Base-by-base conservation (phyloP, 2,329 filamentous ascomycete genomes). In the Onygenales sp. region DNA sequence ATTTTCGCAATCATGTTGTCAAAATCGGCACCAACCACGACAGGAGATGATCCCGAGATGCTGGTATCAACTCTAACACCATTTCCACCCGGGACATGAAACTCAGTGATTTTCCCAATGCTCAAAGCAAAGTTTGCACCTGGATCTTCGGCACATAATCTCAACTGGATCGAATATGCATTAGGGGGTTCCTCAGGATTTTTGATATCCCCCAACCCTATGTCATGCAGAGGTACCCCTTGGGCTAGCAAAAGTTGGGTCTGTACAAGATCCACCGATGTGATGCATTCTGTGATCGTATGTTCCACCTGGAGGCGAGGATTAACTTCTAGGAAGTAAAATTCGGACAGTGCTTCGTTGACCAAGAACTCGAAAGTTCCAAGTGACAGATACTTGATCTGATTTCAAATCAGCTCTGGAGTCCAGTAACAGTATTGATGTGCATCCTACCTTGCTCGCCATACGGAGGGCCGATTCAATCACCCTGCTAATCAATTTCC, bases 301-400 rank as follows among this genome's bases (percentile, higher is more conserved):
- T 83, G 81, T 58, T 84, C 81, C 41, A 84, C 81, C 60, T 83
- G 80, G 2, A 83, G 63, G 2, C 81, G 71, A 0, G 81, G 80
- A 53, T 84, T 84, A 57, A 83, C 73, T 60, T 84, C 81, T 5
- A 84, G 64, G 58, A 84, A 83, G 64, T 76, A 83, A 63, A 77
- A 80, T 27, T 79, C 73, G 1, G 63, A 62, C 0, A 66, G 74
- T 0, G 64, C 55, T 9, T 76, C 73, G 54, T 78, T 78, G 10
- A 83, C 73, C 0, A 86, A 70, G 54, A 85, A 85, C 61, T 86
- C 83, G 57, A 84, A 84, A 0, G 82, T 85, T 7, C 82, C 83
- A 0, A 85, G 69, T 0, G 78, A 83, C 47, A 71, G 69, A 62
- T 85, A 85, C 3, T 71, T 66, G 50, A 82, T 75, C 67, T 76